phyloP scores from a whole-genome alignment of 1,284 basidiomycete species.

The Ustilago trichophora region DNA sequence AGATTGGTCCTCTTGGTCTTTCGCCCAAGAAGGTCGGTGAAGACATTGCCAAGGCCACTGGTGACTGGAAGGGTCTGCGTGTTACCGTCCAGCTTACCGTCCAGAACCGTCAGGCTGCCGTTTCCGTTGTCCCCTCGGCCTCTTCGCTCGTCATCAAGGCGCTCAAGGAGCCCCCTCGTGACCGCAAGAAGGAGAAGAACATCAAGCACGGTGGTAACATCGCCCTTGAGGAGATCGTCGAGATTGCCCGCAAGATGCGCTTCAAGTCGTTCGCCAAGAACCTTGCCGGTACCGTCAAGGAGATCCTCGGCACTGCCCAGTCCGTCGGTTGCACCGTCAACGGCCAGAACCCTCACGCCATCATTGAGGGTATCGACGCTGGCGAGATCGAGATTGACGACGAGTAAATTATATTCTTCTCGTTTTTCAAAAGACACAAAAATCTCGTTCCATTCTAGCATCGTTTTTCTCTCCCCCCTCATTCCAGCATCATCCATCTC shows the following conservation, averaged over 20 bases:
- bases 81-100: conserved; percentile 99
- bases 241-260: conserved; percentile 96
- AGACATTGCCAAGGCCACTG: conserved; percentile 99
- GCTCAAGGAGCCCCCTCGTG: conserved; percentile 97
- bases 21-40: conserved; percentile 99
- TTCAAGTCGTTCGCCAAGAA: conserved; percentile 93
- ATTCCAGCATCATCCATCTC: conserved; percentile 12
- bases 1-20: conserved; percentile 99
- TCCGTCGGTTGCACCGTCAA: conserved; percentile 94
- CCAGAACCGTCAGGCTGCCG: conserved; percentile 98
- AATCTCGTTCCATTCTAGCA: conserved; percentile 14
- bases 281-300: conserved; percentile 86
- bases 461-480: conserved; percentile 9
- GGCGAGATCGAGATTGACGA: conserved; percentile 78
- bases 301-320: conserved; percentile 74
- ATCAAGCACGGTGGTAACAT: conserved; percentile 98
- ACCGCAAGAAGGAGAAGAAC: conserved; percentile 99
- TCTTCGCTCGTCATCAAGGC: conserved; percentile 98
- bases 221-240: conserved; percentile 90
- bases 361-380: conserved; percentile 94
- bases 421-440: not conserved
- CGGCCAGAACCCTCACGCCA: conserved; percentile 89
- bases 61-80: conserved; percentile 98
- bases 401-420: conserved; percentile 46
- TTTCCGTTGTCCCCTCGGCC: conserved; percentile 96